Percentiles rank a stretch among this genome's conserved stretches.
phyloP scores from a whole-genome alignment of 331 rosid genomes.

The Rhamnella rubrinervis region DNA sequence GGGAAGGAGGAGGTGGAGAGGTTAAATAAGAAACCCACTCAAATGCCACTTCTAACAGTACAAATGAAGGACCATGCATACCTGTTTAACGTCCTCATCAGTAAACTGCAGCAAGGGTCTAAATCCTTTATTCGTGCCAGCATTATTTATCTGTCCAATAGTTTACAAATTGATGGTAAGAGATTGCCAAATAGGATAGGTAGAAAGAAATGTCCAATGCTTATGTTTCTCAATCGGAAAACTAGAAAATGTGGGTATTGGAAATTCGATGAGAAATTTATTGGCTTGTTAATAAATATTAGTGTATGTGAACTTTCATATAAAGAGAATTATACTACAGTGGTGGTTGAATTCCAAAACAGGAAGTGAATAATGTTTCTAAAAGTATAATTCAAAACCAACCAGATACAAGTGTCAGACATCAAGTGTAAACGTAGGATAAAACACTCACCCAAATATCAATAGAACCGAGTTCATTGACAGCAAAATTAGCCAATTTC shows the following conservation, averaged over 20 bases:
- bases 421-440: neutral
- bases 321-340: too few relatives aligned
- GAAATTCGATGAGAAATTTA: neutral
- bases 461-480: slow-evolving; percentile 62
- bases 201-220: neutral
- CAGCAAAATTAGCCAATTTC: slow-evolving; percentile 64
- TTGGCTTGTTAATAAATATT: too few relatives aligned
- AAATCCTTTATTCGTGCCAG: slow-evolving; percentile 92
- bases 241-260: neutral
- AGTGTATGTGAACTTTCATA: too few relatives aligned
- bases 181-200: neutral
- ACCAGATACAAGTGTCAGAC: neutral
- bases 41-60: neutral
- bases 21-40: slow-evolving; percentile 1
- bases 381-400: too few relatives aligned
- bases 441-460: slow-evolving; percentile 81
- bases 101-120: slow-evolving; percentile 87
- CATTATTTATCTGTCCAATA: slow-evolving; percentile 75
- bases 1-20: too few relatives aligned
- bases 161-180: neutral
- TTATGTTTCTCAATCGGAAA: too few relatives aligned
- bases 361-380: too few relatives aligned
- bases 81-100: slow-evolving; percentile 92
- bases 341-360: too few relatives aligned
- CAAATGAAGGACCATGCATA: slow-evolving; percentile 20